Evolutionary conservation across 208 protist species (phyloP), one percentile per base, ranked within the genome.

Genomic region (Trypanosoma scelopori): DNA sequence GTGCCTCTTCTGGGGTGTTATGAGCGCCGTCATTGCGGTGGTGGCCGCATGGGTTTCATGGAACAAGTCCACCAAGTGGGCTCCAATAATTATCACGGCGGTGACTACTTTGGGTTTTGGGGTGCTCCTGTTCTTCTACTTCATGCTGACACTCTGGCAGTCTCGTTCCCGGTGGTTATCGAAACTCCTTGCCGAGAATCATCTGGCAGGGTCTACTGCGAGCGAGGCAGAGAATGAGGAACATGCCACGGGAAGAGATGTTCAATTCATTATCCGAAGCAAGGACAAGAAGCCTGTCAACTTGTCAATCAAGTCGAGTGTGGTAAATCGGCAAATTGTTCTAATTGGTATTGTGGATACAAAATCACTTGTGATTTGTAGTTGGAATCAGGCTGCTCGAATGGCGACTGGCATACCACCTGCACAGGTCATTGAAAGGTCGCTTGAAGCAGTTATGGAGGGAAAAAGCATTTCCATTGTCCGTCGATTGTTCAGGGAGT

Each of bases 321-420:
- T 76, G 35, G 62, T 76, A 25, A 72, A 75, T 47, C 62, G 57
- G 13, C 69, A 76, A 25, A 50, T 80, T 32, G 62, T 76, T 13
- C 60, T 80, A 61, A 80, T 80, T 49, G 75, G 75, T 39, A 65
- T 80, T 63, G 67, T 59, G 5, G 55, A 80, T 46, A 53, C 63
- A 12, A 46, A 53, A 20, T 52, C 62, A 20, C 58, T 79, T 23
- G 51, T 57, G 0, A 76, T 80, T 47, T 75, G 68, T 57, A 76
- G 69, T 55, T 80, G 75, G 75, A 80, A 80, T 63, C 42, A 66
- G 15, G 62, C 64, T 37, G 75, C 75, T 7, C 68, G 59, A 18
- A 32, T 61, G 6, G 69, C 57, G 25, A 80, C 75, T 5, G 65
- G 42, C 12, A 73, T 80, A 18, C 35, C 39, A 16, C 69, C 50